Conservation (phyloP, 192 early-diverging fungal species). For the Phycomyces blakesleeanus region DNA sequence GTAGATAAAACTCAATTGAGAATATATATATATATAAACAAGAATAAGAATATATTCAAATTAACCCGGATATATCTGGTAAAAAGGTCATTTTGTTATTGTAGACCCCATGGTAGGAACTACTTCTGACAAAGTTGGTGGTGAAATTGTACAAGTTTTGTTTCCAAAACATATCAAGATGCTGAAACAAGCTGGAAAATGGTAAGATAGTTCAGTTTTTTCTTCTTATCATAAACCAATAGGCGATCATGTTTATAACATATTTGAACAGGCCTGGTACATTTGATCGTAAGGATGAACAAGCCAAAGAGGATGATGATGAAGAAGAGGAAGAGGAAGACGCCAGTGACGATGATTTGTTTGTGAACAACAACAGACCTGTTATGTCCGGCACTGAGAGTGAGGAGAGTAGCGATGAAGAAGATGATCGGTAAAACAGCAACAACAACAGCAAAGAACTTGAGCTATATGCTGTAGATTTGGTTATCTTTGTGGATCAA, state of each 20-base stretch:
- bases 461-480: too few species aligned
- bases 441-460: too few species aligned
- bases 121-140: slow-evolving; percentile 63
- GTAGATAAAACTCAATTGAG: slow-evolving; percentile 27
- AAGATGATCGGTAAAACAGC: slow-evolving; percentile 8
- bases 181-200: slow-evolving; percentile 55
- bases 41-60: not conserved
- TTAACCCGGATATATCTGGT: not conserved
- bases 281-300: slow-evolving; percentile 21
- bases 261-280: slow-evolving; percentile 10
- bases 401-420: slow-evolving; percentile 39
- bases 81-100: slow-evolving; percentile 62
- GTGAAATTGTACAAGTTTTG: slow-evolving; percentile 73
- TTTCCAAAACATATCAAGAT: slow-evolving; percentile 72
- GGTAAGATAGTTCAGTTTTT: slow-evolving; percentile 37
- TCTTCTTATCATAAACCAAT: too few species aligned
- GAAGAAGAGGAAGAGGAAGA: slow-evolving; percentile 22
- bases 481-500: too few species aligned
- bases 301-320: slow-evolving; percentile 9
- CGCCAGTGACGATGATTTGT: slow-evolving; percentile 52
- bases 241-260: too few species aligned
- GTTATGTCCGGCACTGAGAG: slow-evolving; percentile 46
- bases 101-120: slow-evolving; percentile 55
- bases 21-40: too few species aligned
- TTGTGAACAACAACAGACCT: slow-evolving; percentile 58